A percentile compares a stretch with the other conserved stretches of the same genome.
Evolutionary conservation across 768 basidiomycete genomes (phyloP).

Genomic region (Leccinum rimulosum): DNA sequence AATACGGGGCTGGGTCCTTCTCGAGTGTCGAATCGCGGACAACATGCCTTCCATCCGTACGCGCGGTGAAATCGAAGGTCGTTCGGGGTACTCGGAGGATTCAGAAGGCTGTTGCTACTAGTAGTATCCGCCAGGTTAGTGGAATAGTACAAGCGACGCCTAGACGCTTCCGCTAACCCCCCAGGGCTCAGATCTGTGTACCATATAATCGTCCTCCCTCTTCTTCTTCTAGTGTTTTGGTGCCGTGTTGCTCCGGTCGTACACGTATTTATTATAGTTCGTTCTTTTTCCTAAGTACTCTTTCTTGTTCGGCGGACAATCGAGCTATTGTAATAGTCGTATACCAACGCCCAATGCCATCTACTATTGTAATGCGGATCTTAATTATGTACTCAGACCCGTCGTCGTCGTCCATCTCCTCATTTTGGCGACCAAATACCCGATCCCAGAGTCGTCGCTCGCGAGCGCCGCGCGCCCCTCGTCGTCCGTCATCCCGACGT

Average conservation of each 20-base stretch:
- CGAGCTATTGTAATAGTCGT: background rate
- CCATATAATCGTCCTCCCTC: slow-evolving; percentile 23
- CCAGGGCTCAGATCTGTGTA: slow-evolving; percentile 18
- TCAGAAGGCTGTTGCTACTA: too few relatives aligned
- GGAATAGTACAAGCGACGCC: background rate
- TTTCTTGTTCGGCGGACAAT: background rate
- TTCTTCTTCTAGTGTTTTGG: slow-evolving; percentile 22
- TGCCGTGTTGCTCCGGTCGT: slow-evolving; percentile 9
- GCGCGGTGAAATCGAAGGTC: slow-evolving; percentile 42
- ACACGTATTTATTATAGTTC: slow-evolving; percentile 12
- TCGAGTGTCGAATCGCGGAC: slow-evolving; percentile 49
- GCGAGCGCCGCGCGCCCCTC: slow-evolving; percentile 28
- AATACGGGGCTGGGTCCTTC: slow-evolving; percentile 46
- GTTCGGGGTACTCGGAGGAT: background rate
- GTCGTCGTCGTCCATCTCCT: slow-evolving; percentile 25
- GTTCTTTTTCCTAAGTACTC: background rate
- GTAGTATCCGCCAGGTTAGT: background rate
- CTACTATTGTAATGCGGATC: slow-evolving; percentile 4
- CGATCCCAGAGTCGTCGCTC: slow-evolving; percentile 14
- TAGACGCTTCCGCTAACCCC: background rate
- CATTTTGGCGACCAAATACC: slow-evolving; percentile 29
- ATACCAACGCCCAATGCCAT: background rate
- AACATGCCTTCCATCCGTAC: slow-evolving; percentile 66
- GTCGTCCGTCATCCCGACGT: slow-evolving; percentile 57
- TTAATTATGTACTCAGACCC: background rate